Percentiles rank a stretch among this genome's conserved stretches.
These are phyloP conservation scores for Harrya chromipes DNA, from an alignment of 768 basidiomycete genomes.

Conservation along the genomic window DNA sequence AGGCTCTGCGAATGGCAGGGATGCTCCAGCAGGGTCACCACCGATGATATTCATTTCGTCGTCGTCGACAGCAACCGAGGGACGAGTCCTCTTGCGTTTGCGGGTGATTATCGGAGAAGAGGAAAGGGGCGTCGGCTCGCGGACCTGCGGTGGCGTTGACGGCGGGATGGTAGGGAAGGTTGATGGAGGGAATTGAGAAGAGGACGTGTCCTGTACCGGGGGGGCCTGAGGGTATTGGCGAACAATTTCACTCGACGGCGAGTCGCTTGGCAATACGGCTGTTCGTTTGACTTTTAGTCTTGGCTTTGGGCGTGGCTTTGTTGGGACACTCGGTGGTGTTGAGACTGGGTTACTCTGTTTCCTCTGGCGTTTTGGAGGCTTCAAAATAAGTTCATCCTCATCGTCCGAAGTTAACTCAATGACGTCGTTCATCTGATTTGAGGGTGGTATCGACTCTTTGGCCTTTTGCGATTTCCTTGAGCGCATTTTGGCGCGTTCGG, in stretches of 20 bases:
- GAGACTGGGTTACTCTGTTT: conserved; percentile 26
- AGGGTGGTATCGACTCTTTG: conserved; percentile 10
- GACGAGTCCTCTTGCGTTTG: conserved; percentile 26
- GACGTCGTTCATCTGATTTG: conserved; percentile 28
- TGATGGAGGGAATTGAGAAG: conserved; percentile 36
- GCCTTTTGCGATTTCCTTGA: conserved; percentile 33
- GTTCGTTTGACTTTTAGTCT: conserved; percentile 17
- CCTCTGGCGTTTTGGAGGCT: conserved; percentile 29
- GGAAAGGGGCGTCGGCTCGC: conserved; percentile 21
- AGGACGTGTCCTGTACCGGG: conserved; percentile 24
- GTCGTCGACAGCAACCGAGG: conserved; percentile 6
- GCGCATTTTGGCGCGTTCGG: conserved; percentile 59
- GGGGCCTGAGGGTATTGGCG: conserved; percentile 28
- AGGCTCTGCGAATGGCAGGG: conserved; percentile 27
- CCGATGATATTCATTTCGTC: conserved; percentile 15
- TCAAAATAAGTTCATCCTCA: conserved; percentile 36
- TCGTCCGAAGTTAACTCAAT: conserved; percentile 46
- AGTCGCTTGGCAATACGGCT: conserved; percentile 16
- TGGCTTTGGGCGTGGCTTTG: conserved; percentile 28
- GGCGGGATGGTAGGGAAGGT: conserved; percentile 27
- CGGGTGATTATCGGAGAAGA: conserved; percentile 22
- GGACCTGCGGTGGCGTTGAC: conserved; percentile 21
- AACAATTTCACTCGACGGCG: conserved; percentile 11
- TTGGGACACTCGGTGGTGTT: conserved; percentile 26
- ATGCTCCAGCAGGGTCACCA: neutral